Evolutionary conservation across 371 early-diverging fungal genomes (phyloP).

Genomic region (Phascolomyces articulosus): DNA sequence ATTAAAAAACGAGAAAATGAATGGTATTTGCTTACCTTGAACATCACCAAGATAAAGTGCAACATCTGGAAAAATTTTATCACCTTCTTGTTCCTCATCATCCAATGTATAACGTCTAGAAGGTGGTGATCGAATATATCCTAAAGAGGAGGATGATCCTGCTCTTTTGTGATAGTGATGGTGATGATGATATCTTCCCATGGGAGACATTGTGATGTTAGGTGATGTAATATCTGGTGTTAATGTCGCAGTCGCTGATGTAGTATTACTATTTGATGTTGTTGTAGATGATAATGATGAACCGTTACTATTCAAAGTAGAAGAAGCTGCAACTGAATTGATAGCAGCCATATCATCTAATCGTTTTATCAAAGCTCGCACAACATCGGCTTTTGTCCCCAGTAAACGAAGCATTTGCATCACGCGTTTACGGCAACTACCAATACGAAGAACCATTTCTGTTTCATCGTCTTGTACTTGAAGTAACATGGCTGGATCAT

Average conservation of each 20-base stretch:
- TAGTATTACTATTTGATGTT: neutral
- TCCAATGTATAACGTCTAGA: neutral
- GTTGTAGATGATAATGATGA: neutral
- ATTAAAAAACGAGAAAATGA: no score
- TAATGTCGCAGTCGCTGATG: neutral
- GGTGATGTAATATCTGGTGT: slow-evolving; percentile 8
- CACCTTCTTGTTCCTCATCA: slow-evolving; percentile 13
- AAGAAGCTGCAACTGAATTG: neutral
- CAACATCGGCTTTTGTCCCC: slow-evolving; percentile 79
- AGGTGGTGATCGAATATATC: slow-evolving; percentile 7
- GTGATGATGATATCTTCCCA: slow-evolving; percentile 6
- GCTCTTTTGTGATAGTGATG: slow-evolving; percentile 4
- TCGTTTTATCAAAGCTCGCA: slow-evolving; percentile 68
- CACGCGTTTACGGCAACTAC: slow-evolving; percentile 80
- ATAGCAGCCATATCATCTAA: slow-evolving; percentile 39
- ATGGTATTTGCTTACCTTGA: slow-evolving; percentile 68
- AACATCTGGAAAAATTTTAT: slow-evolving; percentile 48
- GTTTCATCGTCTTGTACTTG: slow-evolving; percentile 71
- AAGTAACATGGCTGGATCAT: slow-evolving; percentile 60
- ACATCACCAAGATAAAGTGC: slow-evolving; percentile 88
- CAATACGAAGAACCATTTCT: slow-evolving; percentile 85
- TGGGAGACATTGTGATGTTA: slow-evolving; percentile 16
- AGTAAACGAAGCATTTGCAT: slow-evolving; percentile 77
- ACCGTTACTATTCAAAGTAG: neutral
- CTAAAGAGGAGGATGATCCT: slow-evolving; percentile 13